phyloP scores from a whole-genome alignment of 306 rosid species.

The Potentilla sterilis region DNA sequence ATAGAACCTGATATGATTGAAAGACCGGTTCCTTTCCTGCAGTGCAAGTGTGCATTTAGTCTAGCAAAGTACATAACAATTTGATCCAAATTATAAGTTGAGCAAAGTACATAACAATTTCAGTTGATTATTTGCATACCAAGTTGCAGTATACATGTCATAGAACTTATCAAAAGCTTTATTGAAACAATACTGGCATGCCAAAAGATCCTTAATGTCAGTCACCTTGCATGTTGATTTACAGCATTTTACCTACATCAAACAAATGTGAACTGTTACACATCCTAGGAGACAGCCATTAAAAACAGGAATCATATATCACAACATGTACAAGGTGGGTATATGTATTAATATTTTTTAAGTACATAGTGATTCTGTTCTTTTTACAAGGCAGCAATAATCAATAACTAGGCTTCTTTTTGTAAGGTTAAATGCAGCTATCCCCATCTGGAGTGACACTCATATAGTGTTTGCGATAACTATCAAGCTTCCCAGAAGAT shows the following conservation, averaged over 20 bases:
- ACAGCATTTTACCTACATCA: conserved; percentile 76
- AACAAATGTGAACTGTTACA: conserved; percentile 17
- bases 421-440: not conserved
- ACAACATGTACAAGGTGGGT: not conserved
- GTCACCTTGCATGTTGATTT: conserved; percentile 84
- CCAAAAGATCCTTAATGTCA: conserved; percentile 67
- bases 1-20: conserved; percentile 70
- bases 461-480: not conserved
- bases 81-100: not conserved
- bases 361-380: not conserved
- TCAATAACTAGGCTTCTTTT: not conserved
- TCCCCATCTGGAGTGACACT: not conserved
- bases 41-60: conserved; percentile 12
- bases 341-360: not conserved
- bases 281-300: conserved; percentile 20
- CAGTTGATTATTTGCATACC: conserved; percentile 41
- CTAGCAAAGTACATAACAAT: not conserved
- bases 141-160: conserved; percentile 82
- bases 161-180: conserved; percentile 88
- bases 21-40: conserved; percentile 75
- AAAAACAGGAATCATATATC: not conserved
- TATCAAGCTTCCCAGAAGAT: not conserved
- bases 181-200: conserved; percentile 75
- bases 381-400: not conserved
- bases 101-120: not conserved